Percentiles rank a stretch among this genome's conserved stretches.
Conservation (phyloP, 2,329 filamentous ascomycete species). For the Aspergillus pseudoviridinutans region DNA sequence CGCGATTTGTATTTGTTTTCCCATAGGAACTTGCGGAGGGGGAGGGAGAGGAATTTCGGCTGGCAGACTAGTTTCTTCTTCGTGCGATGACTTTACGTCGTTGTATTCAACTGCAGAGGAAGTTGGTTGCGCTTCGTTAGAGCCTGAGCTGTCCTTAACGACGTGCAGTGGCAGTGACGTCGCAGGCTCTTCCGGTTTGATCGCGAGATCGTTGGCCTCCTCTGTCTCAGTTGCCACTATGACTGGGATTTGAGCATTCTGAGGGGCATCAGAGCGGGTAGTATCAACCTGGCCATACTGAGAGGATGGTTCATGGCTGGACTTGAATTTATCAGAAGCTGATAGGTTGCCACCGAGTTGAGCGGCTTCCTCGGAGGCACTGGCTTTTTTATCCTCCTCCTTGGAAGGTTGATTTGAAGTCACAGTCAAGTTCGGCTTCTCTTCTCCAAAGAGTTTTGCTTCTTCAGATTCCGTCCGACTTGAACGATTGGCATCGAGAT, state of each 20-base stretch:
- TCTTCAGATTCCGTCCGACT: constrained; percentile 40
- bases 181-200: constrained; percentile 17
- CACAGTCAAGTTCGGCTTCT: constrained; percentile 34
- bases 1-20: constrained; percentile 29
- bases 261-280: background rate
- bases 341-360: constrained; percentile 30
- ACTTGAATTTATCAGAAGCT: constrained; percentile 12
- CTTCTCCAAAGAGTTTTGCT: constrained; percentile 31
- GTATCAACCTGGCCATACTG: constrained; percentile 16
- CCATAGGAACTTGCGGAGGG: constrained; percentile 44
- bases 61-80: constrained; percentile 40
- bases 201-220: constrained; percentile 14
- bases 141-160: constrained; percentile 37
- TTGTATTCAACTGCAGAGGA: constrained; percentile 50
- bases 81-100: constrained; percentile 42
- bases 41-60: constrained; percentile 56
- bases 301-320: constrained; percentile 6
- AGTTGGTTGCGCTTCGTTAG: constrained; percentile 63
- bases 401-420: constrained; percentile 25
- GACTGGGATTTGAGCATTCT: constrained; percentile 5
- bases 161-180: constrained; percentile 6
- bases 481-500: constrained; percentile 35
- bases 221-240: constrained; percentile 17
- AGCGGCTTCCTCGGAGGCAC: constrained; percentile 38
- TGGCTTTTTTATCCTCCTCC: constrained; percentile 25